Evolutionary conservation across 345 rosid species (phyloP), one percentile per base, ranked within the genome.

Genomic region (Salix arbutifolia): DNA sequence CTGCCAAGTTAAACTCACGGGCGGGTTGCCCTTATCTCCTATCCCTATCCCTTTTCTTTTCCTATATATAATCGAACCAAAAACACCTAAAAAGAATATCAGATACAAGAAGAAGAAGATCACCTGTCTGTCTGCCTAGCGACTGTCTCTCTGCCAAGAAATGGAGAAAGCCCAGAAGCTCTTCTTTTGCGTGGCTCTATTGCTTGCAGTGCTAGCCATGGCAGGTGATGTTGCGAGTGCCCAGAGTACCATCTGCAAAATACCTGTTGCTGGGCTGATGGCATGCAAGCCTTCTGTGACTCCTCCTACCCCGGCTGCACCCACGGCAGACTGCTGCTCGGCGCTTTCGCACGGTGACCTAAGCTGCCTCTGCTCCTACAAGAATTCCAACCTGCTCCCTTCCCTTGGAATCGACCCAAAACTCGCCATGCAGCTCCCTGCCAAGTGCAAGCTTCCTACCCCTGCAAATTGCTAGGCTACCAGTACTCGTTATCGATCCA

Each of bases 371-470:
- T 90, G 93, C 88, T 67, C 76, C 11, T 85, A 84, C 81, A 86
- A 83, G 80, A 88, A 84, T 75, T 90, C 91, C 16, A 70, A 69
- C 10, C 12, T 86, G 28, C 76, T 90, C 76, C 91, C 90, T 42
- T 78, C 86, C 4, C 79, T 85, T 26, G 93, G 93, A 0, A 83
- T 88, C 10, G 91, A 90, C 52, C 90, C 93, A 3, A 84, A 88
- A 5, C 93, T 90, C 17, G 91, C 89, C 69, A 31, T 88, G 80
- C 83, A 88, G 77, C 89, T 88, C 48, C 90, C 90, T n/a, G 68
- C 28, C 52, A 82, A 84, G 80, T 88, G 93, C 85, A 80, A 77
- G 14, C 83, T 88, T 66, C 86, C 90, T 74, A 76, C 65, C 64
- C 81, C 87, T 17, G 70, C 88, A 40, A 75, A 65, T 2, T 85